Evolutionary conservation across 179 eudicot species (phyloP), one percentile per base, ranked within the genome.

Genomic region (Beta macrorhiza): DNA sequence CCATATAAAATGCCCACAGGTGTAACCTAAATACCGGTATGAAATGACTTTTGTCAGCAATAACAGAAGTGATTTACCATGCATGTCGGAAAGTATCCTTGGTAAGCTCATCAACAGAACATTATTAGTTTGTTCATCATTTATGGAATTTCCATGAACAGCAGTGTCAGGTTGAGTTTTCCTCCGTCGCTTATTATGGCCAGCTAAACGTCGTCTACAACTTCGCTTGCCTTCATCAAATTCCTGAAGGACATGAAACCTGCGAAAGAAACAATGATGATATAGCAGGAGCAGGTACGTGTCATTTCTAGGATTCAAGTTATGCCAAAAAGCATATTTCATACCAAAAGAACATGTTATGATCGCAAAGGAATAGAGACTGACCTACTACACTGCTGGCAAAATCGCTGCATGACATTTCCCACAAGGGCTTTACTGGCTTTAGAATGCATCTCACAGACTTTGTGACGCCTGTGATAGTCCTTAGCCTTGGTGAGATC

Each of bases 191-290:
- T 84, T 91, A 37, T 37, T 37, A 37, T 37, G 42, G 42, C 42
- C 42, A 37, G 42, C 42, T 37, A 37, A 3, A 37, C 42, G 42
- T 37, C 42, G 42, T 37, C 42, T 37, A 37, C 42, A 37, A 37
- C 42, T 37, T 37, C 42, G 84, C 88, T 91, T 94, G 45, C 94
- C 97, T 83, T 94, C 94, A 81, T 95, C 98, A 85, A 95, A 95
- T 81, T 91, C 97, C 83, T 91, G 85, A 75, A 95, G 97, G 73
- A 74, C 86, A 88, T 95, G 98, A 88, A 94, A 94, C 87, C 98
- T 93, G 88, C 77, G 59, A 57, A 84, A 9, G 81, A 49, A 79
- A 49, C 68, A 20, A 59, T 17, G 65, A 73, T 64, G 22, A 55
- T 4, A 45, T 13, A 17, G 14, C 74, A 56, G 19, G 57, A 68